Base-by-base conservation (phyloP, 2,329 filamentous ascomycete genomes). In the Sclerotinia spermophila region DNA sequence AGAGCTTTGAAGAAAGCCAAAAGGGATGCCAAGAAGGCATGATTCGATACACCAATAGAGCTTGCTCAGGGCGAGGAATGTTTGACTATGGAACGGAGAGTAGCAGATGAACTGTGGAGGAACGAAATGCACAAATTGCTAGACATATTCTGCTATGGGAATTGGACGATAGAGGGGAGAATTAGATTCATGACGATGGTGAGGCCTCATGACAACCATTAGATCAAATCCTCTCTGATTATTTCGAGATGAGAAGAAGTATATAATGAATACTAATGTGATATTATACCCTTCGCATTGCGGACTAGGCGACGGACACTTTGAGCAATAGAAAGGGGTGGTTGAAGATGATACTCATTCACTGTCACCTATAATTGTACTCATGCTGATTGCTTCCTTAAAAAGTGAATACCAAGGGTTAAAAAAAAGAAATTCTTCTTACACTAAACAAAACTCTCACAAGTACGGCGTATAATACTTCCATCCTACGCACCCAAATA, bases 1-100 rank as follows among this genome's bases (percentile, higher is more conserved):
- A 84, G 90, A 72, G 90, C 90, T 53, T 78, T 92, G 80, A 88
- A 83, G 80, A 93, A 92, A 83, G 86, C 85, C n/a, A 89, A 90
- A 81, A 86, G 89, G 71, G 89, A 92, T 38, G 84, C 82, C 35
- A 88, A 88, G 83, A 89, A 87, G 79, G 73, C 72, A 38, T 79
- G 30, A 69, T 15, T 30, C n/a, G 38, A 24, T 24, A 7, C 19
- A 8, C 11, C 1, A 8, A 27, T 7, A n/a, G 19, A 33, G 24
- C 21, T 48, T 68, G 24, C 17, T 13, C 27, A 17, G 19, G 24
- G n/a, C 15, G 33, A 17, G 45, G 2, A 27, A 15, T 13, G n/a
- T n/a, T n/a, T 24, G 17, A 27, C 59, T 15, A 58, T 35, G 66
- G 51, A 33, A 73, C 73, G 17, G 71, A 74, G 70, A 42, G 73